Evolutionary conservation across 805 yeast species (phyloP).

Genomic region (Pichia scutulata): DNA sequence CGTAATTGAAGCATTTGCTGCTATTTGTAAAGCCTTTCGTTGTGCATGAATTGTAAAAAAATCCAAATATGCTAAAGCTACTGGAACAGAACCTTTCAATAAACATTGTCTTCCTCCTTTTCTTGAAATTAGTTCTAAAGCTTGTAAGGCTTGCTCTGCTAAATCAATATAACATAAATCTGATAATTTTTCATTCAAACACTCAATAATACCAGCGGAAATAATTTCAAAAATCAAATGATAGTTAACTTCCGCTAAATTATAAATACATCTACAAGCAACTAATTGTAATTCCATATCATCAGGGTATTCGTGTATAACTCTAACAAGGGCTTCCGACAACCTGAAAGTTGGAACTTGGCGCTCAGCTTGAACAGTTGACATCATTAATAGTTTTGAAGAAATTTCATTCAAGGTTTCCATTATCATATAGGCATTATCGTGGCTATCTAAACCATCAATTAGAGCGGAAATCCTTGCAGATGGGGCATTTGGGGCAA

Average conservation of each 20-base stretch:
- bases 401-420: conserved; percentile 62
- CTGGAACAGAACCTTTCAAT: conserved; percentile 50
- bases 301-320: conserved; percentile 52
- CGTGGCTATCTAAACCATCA: conserved; percentile 34
- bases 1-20: conserved; percentile 57
- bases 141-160: conserved; percentile 84
- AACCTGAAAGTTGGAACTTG: conserved; percentile 53
- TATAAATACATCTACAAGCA: conserved; percentile 78
- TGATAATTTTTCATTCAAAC: conserved; percentile 53
- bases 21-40: conserved; percentile 65
- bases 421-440: conserved; percentile 52
- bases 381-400: conserved; percentile 59
- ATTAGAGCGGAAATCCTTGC: conserved; percentile 25
- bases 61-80: conserved; percentile 69
- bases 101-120: conserved; percentile 45
- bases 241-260: conserved; percentile 66
- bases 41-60: conserved; percentile 88
- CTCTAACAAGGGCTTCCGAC: conserved; percentile 44
- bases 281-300: conserved; percentile 76
- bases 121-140: conserved; percentile 59
- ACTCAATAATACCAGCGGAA: conserved; percentile 56
- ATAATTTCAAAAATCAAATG: conserved; percentile 58
- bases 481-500: conserved; percentile 10
- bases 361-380: conserved; percentile 52
- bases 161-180: conserved; percentile 82